Evolutionary conservation across 257 asterid species (phyloP), one percentile per base, ranked within the genome.

Genomic region (Fraxinus excelsior): DNA sequence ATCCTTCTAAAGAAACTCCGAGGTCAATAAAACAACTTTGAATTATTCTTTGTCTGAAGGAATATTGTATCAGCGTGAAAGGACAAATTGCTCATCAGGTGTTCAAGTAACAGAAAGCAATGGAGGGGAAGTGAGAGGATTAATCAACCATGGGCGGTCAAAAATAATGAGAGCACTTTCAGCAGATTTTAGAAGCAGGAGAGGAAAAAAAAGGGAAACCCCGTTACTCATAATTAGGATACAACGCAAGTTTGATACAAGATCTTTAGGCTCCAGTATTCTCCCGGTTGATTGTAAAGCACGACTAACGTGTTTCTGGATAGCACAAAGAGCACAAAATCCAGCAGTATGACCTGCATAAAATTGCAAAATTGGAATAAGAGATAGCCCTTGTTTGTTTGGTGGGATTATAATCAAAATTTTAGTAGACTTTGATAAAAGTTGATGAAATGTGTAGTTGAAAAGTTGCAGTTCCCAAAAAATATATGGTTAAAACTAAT

Each of bases 281-380:
- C 97, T 93, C 84, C 99, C 99, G 37, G 94, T 88, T 77, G 99
- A 88, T 74, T 93, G 97, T 31, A 96, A 82, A 81, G 99, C 99
- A 82, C 94, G 96, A 86, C 92, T 96, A 21, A 96, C 98, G 65
- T 96, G 99, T 72, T 84, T 93, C 87, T 96, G 99, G 74, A 96
- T 93, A 78, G 99, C 97, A 85, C 99, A 96, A 29, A 96, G 85
- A 72, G 97, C 98, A 90, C 99, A 96, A 82, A 96, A 96, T 29
- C 99, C 99, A 73, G 98, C 89, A 44, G 77, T 90, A 19, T 87
- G 97, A 70, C 99, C 99, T 96, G 83, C 89, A 90, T 31, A 80
- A 32, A 82, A 80, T 53, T 21, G 64, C 29, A 78, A 23, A 74
- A 35, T 81, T 75, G 86, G 82, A 79, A 70, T 42, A 19, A 53